Conservation (phyloP, 1,284 basidiomycete genomes). For the Marasmius tenuissimus region DNA sequence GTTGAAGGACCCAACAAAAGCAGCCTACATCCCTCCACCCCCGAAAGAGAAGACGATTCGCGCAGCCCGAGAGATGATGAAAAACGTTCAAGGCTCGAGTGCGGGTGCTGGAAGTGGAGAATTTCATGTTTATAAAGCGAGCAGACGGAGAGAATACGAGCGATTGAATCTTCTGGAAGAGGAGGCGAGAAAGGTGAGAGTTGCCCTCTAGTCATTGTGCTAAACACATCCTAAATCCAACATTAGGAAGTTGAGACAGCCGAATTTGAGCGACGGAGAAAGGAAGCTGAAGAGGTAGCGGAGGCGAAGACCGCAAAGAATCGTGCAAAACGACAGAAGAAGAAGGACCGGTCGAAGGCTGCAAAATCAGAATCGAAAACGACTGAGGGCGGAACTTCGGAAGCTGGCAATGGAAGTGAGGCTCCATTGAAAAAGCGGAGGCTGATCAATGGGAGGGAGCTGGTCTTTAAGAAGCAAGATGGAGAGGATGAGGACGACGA, state of each 20-base stretch:
- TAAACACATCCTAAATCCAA: constrained; percentile 8
- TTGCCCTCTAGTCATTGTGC: not conserved
- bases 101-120: constrained; percentile 93
- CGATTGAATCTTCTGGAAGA: constrained; percentile 91
- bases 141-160: constrained; percentile 92
- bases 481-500: constrained; percentile 50
- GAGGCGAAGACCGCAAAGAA: constrained; percentile 93
- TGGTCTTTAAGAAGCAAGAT: constrained; percentile 56
- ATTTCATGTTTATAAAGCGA: constrained; percentile 98
- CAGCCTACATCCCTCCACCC: constrained; percentile 71
- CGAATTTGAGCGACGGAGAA: constrained; percentile 69
- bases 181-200: constrained; percentile 66
- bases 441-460: constrained; percentile 57
- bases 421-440: constrained; percentile 48
- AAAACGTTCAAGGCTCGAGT: constrained; percentile 94
- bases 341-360: constrained; percentile 69
- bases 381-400: constrained; percentile 32
- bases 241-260: constrained; percentile 60
- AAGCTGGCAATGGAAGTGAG: constrained; percentile 20
- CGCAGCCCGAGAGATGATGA: constrained; percentile 93
- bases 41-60: constrained; percentile 80
- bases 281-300: constrained; percentile 61
- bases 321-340: constrained; percentile 86
- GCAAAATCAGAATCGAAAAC: not conserved
- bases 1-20: constrained; percentile 84